phyloP scores from a whole-genome alignment of 805 yeast genomes.

The Candida jianshihensis region DNA sequence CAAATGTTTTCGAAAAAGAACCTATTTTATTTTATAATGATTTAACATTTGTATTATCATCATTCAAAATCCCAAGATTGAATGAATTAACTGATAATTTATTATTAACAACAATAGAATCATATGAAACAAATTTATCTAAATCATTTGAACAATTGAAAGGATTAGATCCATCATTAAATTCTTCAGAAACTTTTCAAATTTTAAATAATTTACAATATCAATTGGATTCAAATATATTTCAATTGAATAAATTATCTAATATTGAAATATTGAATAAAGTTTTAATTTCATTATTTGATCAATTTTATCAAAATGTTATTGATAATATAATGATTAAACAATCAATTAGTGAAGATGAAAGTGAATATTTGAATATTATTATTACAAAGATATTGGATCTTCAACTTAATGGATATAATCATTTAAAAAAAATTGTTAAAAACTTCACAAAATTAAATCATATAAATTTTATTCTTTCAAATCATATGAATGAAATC shows the following conservation, averaged over 20 bases:
- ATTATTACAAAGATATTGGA: constrained; percentile 12
- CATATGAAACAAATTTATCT: constrained; percentile 8
- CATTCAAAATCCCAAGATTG: constrained; percentile 22
- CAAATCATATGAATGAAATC: constrained; percentile 33
- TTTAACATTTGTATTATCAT: constrained; percentile 5
- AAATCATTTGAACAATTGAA: constrained; percentile 5
- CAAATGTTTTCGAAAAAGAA: constrained; percentile 6
- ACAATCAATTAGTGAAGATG: constrained; percentile 18
- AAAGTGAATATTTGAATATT: constrained; percentile 15
- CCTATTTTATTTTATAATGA: constrained; percentile 17
- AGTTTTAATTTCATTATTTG: constrained; percentile 10
- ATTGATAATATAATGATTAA: constrained; percentile 12
- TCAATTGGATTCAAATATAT: constrained; percentile 3
- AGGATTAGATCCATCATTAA: constrained; percentile 16
- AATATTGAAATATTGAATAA: constrained; percentile 1
- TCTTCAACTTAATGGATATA: constrained; percentile 3
- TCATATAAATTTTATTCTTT: constrained; percentile 17
- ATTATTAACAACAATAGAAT: constrained; percentile 7
- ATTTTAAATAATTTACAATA: constrained; percentile 11
- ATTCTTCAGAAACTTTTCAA: constrained; percentile 8
- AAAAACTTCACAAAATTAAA: constrained; percentile 15
- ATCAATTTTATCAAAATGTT: constrained; percentile 14
- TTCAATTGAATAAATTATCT: constrained; percentile 5
- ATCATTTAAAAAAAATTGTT: constrained; percentile 3
- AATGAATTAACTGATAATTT: constrained; percentile 34